Evolutionary conservation across 345 rosid species (phyloP).

Genomic region (Brassica cretica): DNA sequence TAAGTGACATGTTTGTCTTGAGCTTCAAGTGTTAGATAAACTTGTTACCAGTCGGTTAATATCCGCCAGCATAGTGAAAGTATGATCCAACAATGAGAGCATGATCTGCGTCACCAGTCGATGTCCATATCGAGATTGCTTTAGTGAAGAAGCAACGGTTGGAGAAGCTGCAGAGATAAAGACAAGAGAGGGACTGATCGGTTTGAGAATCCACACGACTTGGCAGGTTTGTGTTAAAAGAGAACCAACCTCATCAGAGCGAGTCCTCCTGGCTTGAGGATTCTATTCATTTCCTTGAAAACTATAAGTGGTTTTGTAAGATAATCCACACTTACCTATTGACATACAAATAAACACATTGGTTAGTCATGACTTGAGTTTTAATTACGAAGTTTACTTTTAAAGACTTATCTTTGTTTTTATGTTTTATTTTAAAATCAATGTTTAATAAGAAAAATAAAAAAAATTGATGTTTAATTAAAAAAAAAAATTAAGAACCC

Average conservation of each 20-base stretch:
- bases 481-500: no score
- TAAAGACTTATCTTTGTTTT: neutral
- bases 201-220: no score
- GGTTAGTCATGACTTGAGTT: neutral
- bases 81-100: conserved; percentile 81
- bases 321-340: conserved; percentile 17
- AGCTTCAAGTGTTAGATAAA: no score
- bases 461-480: no score
- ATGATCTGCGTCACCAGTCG: conserved; percentile 84
- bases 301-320: conserved; percentile 77
- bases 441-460: no score
- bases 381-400: neutral
- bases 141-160: conserved; percentile 67
- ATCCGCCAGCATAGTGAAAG: conserved; percentile 89
- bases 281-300: conserved; percentile 75
- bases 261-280: conserved; percentile 84
- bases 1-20: no score
- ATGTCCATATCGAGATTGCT: conserved; percentile 59
- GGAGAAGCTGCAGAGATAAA: conserved; percentile 59
- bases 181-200: no score
- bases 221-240: neutral
- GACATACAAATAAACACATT: neutral
- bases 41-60: no score
- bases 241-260: conserved; percentile 84
- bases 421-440: no score